Evolutionary conservation across 352 stramenopile genomes (phyloP).

Genomic region (Pythium vanterpoolii): DNA sequence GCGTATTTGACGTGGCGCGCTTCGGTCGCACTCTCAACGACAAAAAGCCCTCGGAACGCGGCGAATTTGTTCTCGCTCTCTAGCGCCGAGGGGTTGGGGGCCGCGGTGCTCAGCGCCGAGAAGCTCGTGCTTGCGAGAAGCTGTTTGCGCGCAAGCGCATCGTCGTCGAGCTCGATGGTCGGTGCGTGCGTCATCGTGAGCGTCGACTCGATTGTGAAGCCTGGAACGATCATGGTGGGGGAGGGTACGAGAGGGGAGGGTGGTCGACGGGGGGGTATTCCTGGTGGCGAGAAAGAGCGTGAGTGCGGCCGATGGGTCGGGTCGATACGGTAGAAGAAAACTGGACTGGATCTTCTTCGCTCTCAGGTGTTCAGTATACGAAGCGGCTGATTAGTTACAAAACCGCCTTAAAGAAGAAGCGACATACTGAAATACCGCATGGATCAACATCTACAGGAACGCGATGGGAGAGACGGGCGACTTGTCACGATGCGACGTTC

Average conservation of each 20-base stretch:
- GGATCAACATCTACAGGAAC: no score
- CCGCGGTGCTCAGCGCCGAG: not conserved
- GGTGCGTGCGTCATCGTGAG: not conserved
- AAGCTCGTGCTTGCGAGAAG: conserved; percentile 2
- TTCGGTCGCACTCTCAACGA: conserved; percentile 50
- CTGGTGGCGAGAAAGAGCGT: not conserved
- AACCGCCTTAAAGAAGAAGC: not conserved
- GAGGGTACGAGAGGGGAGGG: not conserved
- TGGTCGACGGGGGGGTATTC: not conserved
- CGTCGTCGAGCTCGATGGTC: not conserved
- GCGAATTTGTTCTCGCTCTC: not conserved
- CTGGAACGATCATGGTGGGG: conserved; percentile 14
- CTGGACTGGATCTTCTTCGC: no score
- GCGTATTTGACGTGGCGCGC: conserved; percentile 58
- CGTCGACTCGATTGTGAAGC: conserved; percentile 20
- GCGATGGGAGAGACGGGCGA: no score
- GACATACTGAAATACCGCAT: no score
- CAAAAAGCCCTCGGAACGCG: conserved; percentile 29
- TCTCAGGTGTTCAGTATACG: no score
- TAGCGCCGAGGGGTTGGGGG: not conserved
- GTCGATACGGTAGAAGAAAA: not conserved
- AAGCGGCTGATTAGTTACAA: not conserved
- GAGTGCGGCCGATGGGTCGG: not conserved
- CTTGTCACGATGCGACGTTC: no score
- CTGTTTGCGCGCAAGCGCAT: conserved; percentile 11